Percentiles rank a stretch among this genome's conserved stretches.
phyloP scores from a whole-genome alignment of 176 grass and related monocot species.

The Oryza glumipatula region DNA sequence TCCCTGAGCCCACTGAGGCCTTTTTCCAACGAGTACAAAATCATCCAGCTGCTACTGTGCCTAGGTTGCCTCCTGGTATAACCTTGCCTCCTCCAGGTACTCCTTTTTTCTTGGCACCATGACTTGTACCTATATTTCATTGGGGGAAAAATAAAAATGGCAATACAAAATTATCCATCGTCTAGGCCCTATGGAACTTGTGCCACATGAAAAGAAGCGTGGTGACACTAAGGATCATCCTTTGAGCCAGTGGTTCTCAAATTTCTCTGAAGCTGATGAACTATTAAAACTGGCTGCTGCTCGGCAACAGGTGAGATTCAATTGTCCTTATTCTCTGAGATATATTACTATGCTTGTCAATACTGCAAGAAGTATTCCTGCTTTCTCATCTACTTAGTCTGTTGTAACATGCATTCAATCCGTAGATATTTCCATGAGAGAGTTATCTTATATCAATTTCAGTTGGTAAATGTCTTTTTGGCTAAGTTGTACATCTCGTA shows the following conservation, averaged over 20 bases:
- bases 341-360: background rate
- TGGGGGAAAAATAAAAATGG: background rate
- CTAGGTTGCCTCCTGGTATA: constrained; percentile 82
- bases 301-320: constrained; percentile 74
- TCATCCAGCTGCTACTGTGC: constrained; percentile 88
- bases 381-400: background rate
- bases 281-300: constrained; percentile 91
- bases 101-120: background rate
- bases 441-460: background rate
- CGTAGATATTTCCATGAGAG: background rate
- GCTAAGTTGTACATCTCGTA: background rate
- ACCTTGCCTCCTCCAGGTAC: constrained; percentile 77
- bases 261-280: constrained; percentile 98
- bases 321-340: constrained; percentile 16
- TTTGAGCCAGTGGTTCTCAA: constrained; percentile 78
- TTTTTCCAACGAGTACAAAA: constrained; percentile 89
- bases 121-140: background rate
- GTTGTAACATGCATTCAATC: background rate
- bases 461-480: background rate
- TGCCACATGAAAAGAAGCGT: constrained; percentile 69
- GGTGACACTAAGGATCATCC: constrained; percentile 90
- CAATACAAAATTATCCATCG: background rate
- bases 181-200: constrained; percentile 58
- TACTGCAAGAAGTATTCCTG: background rate
- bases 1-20: constrained; percentile 74